Evolutionary conservation across 148 eudicot species (phyloP).

Genomic region (Fagopyrum esculentum): DNA sequence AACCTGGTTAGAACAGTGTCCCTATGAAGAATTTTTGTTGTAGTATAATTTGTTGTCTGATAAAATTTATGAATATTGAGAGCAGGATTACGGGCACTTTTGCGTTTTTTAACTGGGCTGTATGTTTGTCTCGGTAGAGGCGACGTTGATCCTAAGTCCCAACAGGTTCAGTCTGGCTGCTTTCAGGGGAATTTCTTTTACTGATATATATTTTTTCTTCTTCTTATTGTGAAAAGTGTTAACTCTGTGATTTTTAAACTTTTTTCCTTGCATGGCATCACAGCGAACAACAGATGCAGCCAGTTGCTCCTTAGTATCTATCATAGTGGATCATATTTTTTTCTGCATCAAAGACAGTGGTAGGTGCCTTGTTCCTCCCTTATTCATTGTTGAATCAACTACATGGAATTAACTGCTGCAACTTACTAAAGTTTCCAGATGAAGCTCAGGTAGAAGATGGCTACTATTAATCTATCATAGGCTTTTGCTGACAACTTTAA

Average conservation of each 20-base stretch:
- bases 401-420: neutral
- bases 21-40: constrained; percentile 6
- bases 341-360: constrained; percentile 80
- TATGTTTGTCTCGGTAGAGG: constrained; percentile 92
- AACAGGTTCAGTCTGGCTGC: constrained; percentile 41
- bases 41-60: neutral
- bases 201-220: neutral
- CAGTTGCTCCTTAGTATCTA: constrained; percentile 72
- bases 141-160: constrained; percentile 67
- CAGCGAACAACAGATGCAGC: constrained; percentile 87
- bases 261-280: constrained; percentile 20
- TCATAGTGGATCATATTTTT: constrained; percentile 86
- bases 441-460: neutral
- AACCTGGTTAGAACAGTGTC: constrained; percentile 57
- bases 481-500: constrained; percentile 18
- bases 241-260: neutral
- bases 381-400: constrained; percentile 8
- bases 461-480: neutral
- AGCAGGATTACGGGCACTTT: constrained; percentile 90
- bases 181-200: neutral
- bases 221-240: neutral
- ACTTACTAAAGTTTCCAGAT: neutral
- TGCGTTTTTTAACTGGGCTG: constrained; percentile 88
- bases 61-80: constrained; percentile 12
- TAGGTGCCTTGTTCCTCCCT: constrained; percentile 25